phyloP scores from a whole-genome alignment of 2,329 filamentous ascomycete genomes.

The Amauroascus verrucosus region DNA sequence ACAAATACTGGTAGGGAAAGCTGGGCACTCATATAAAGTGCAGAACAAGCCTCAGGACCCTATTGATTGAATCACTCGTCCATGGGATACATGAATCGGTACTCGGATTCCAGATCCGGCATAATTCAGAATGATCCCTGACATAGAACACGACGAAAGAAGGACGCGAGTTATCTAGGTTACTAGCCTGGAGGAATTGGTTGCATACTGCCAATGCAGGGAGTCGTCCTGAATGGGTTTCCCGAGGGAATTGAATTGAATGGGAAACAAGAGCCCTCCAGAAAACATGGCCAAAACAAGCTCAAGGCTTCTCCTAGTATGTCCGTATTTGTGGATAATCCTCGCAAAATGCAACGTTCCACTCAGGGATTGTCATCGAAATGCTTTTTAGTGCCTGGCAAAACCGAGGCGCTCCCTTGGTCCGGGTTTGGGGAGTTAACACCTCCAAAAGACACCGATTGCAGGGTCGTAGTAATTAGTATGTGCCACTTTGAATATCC shows the following conservation, averaged over 20 bases:
- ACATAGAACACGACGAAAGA: not conserved
- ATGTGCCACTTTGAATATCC: not conserved
- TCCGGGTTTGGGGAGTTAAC: not conserved
- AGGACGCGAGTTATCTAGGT: not conserved
- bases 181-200: not conserved
- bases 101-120: not conserved
- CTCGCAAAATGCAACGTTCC: constrained; percentile 3
- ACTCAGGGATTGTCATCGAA: not conserved
- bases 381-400: not conserved
- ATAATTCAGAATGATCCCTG: constrained; percentile 1
- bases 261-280: not conserved
- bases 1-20: not conserved
- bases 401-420: not conserved
- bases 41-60: not conserved
- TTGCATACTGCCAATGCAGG: not conserved
- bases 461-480: not conserved
- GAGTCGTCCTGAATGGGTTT: not conserved
- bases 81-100: not conserved
- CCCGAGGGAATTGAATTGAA: not conserved
- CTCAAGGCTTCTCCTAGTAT: not conserved
- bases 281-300: not conserved
- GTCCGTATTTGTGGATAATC: not conserved
- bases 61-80: not conserved
- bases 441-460: not conserved
- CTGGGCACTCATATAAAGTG: not conserved